phyloP scores from a whole-genome alignment of 306 rosid genomes.

The Lathyrus sativus region DNA sequence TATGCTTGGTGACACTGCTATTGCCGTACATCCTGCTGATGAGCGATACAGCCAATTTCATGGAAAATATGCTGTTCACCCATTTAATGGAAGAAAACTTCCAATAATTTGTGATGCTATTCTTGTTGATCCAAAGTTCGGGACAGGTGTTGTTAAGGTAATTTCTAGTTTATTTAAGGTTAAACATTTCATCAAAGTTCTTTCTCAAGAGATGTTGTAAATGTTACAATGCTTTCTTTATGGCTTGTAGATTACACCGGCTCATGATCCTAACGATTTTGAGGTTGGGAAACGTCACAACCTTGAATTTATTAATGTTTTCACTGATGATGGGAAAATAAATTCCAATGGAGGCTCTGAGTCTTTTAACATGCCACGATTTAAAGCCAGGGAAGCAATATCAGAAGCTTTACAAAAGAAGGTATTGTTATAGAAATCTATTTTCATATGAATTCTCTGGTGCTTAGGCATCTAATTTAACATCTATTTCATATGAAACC shows the following conservation, averaged over 20 bases:
- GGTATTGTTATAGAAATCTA: slow-evolving; percentile 54
- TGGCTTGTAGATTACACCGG: slow-evolving; percentile 87
- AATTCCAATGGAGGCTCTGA: slow-evolving; percentile 86
- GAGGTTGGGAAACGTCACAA: slow-evolving; percentile 88
- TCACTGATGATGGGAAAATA: slow-evolving; percentile 88
- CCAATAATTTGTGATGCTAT: slow-evolving; percentile 80
- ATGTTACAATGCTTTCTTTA: slow-evolving; percentile 30
- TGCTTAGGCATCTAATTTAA: not conserved
- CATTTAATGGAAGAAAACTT: slow-evolving; percentile 82
- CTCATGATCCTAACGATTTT: slow-evolving; percentile 98
- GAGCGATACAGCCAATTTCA: slow-evolving; percentile 70
- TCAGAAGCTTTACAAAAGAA: slow-evolving; percentile 71
- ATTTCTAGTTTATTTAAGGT: slow-evolving; percentile 20
- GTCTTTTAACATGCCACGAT: slow-evolving; percentile 84
- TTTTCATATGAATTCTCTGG: slow-evolving; percentile 26
- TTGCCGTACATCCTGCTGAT: slow-evolving; percentile 85
- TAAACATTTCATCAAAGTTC: slow-evolving; percentile 10
- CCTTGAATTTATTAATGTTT: slow-evolving; percentile 75
- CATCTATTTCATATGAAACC: slow-evolving; percentile 7
- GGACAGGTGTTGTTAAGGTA: slow-evolving; percentile 99
- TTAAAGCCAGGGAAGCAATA: slow-evolving; percentile 76
- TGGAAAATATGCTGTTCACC: slow-evolving; percentile 88
- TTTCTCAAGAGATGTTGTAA: slow-evolving; percentile 27
- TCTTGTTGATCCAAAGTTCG: slow-evolving; percentile 89
- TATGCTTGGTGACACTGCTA: slow-evolving; percentile 97